Evolutionary conservation across 164 flowering plant species (phyloP), one percentile per base, ranked within the genome.

Genomic region (Berberis vulgaris): DNA sequence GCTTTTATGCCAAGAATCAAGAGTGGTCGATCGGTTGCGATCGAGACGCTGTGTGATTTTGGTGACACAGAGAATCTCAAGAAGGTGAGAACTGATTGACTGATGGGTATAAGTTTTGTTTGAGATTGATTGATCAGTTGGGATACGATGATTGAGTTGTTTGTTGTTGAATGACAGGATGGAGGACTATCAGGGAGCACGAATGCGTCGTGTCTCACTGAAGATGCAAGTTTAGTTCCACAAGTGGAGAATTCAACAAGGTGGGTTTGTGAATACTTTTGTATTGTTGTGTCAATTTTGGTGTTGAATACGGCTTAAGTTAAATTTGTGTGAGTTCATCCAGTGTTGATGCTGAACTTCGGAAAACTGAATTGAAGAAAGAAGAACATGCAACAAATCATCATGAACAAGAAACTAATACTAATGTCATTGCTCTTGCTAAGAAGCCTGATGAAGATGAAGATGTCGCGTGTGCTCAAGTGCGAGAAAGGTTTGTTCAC

Each of bases 1-100:
- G 98, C 98, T 64, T 86, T 82, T 65, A 86, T 94, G 89, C 81
- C 84, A 8, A 83, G 78, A 72, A 87, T 91, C 56, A 91, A 81
- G 77, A 67, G 82, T 6, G 77, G 74, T 44, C 79, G 97, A 74
- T 74, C 89, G 1, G 68, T 86, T 49, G 70, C 72, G 65, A 68
- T 83, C 2, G 87, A 80, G 13, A 73, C 69, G 62, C 68, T 83
- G 38, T 88, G 98, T 63, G 80, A 89, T 75, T 94, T 91, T 61
- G 80, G 73, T 61, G 84, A 86, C 45, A 85, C 78, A 0, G 86
- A 84, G 13, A 67, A 80, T 63, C 41, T 57, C 10, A 74, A 75
- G 42, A 82, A 82, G 89, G 85, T 80, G 56, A 63, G 40, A 10
- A 52, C n/a, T 10, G 2, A 2, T 7, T 52, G 4, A 10, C n/a